A percentile compares a stretch with the other conserved stretches of the same genome.
Evolutionary conservation across 2,329 filamentous ascomycete genomes (phyloP).

Genomic region (Fusarium compactum): DNA sequence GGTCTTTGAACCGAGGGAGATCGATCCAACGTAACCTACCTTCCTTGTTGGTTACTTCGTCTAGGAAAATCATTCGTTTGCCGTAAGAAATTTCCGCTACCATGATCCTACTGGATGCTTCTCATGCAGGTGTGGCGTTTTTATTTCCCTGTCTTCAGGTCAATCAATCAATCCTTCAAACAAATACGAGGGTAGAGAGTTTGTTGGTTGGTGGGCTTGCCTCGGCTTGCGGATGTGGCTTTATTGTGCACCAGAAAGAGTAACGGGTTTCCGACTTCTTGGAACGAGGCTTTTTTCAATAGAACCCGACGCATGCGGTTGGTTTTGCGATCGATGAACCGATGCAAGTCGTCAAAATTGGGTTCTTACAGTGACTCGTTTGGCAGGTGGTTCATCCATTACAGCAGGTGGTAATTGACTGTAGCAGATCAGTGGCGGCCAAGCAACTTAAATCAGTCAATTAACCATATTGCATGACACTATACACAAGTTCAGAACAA

Average conservation of each 20-base stretch:
- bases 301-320: not conserved
- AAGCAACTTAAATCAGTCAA: not conserved
- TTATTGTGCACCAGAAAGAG: not conserved
- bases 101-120: not conserved
- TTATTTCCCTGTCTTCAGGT: not conserved
- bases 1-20: not conserved
- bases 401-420: not conserved
- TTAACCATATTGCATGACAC: not conserved
- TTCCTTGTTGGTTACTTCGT: not conserved
- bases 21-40: constrained; percentile 2
- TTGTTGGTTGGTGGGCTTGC: not conserved
- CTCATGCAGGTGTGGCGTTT: not conserved
- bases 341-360: not conserved
- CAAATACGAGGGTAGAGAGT: not conserved
- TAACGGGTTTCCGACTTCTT: not conserved
- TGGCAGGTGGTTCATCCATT: not conserved
- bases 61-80: constrained; percentile 1
- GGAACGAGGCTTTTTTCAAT: not conserved
- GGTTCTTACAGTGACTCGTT: no score
- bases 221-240: not conserved
- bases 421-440: not conserved
- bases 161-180: not conserved
- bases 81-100: not conserved
- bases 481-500: not conserved
- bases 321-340: not conserved